Evolutionary conservation across 495 filamentous ascomycete species (phyloP).

Genomic region (Neurospora sp.): DNA sequence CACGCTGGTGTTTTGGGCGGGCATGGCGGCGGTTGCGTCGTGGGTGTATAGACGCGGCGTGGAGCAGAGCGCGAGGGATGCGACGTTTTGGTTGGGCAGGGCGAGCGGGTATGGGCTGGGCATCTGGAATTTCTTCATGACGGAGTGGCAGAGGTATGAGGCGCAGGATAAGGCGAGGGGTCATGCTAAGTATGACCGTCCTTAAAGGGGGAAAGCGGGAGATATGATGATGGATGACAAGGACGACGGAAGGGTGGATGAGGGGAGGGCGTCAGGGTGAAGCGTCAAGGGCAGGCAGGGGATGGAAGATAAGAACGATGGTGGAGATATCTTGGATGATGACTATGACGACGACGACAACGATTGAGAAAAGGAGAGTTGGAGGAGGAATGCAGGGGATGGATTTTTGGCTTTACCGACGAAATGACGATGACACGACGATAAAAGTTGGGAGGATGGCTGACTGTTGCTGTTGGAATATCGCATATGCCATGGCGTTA

Average conservation of each 20-base stretch:
- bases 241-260: neutral
- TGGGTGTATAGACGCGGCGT: slow-evolving; percentile 55
- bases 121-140: slow-evolving; percentile 44
- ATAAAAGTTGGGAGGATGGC: neutral
- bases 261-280: neutral
- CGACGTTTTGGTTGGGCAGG: slow-evolving; percentile 22
- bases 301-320: neutral
- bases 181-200: neutral
- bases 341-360: neutral
- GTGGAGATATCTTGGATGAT: neutral
- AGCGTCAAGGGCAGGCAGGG: neutral
- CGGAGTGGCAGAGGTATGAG: slow-evolving; percentile 41
- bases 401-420: neutral
- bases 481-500: neutral
- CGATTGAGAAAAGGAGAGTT: neutral
- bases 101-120: slow-evolving; percentile 39
- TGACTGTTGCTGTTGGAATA: neutral
- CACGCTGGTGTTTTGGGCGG: slow-evolving; percentile 48
- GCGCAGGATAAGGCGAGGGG: slow-evolving; percentile 19
- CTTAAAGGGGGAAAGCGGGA: neutral
- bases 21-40: slow-evolving; percentile 35
- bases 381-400: neutral
- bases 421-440: neutral
- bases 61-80: slow-evolving; percentile 49
- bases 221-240: neutral